Conservation (phyloP, 345 rosid species). For the rapeseed (Brassica napus) region DNA sequence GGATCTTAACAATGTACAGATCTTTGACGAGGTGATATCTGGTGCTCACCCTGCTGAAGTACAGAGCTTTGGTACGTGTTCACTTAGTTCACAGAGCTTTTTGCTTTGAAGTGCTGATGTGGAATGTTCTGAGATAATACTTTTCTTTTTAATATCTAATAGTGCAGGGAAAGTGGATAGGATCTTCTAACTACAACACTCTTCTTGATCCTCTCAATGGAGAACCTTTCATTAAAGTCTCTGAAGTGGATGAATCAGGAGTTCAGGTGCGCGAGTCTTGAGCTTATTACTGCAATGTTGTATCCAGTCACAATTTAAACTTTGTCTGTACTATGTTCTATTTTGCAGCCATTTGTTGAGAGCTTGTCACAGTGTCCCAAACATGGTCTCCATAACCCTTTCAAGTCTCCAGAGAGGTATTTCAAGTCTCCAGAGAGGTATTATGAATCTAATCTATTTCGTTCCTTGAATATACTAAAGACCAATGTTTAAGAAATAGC, state of each 20-base stretch:
- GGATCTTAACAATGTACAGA: slow-evolving; percentile 1
- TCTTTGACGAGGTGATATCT: slow-evolving; percentile 56
- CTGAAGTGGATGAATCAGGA: slow-evolving; percentile 75
- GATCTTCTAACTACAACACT: slow-evolving; percentile 59
- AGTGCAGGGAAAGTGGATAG: slow-evolving; percentile 95
- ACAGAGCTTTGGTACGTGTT: slow-evolving; percentile 70
- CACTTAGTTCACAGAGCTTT: neutral
- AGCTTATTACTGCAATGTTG: neutral
- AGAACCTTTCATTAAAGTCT: slow-evolving; percentile 82
- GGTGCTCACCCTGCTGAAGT: slow-evolving; percentile 88
- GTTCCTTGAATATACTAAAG: neutral
- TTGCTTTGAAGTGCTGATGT: slow-evolving; percentile 5
- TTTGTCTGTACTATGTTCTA: slow-evolving; percentile 27
- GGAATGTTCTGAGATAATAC: neutral
- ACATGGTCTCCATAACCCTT: slow-evolving; percentile 97
- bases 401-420: slow-evolving; percentile 94
- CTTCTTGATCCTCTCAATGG: slow-evolving; percentile 93
- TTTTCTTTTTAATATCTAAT: slow-evolving; percentile 7
- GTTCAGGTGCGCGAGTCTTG: slow-evolving; percentile 56
- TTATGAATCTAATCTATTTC: neutral
- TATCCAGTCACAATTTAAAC: neutral
- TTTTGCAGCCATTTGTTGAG: slow-evolving; percentile 86
- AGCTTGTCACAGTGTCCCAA: slow-evolving; percentile 92
- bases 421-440: slow-evolving; percentile 96
- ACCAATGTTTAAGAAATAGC: too few species aligned